Conservation (phyloP, 2,329 filamentous ascomycete genomes). For the Penicillium occitanis region DNA sequence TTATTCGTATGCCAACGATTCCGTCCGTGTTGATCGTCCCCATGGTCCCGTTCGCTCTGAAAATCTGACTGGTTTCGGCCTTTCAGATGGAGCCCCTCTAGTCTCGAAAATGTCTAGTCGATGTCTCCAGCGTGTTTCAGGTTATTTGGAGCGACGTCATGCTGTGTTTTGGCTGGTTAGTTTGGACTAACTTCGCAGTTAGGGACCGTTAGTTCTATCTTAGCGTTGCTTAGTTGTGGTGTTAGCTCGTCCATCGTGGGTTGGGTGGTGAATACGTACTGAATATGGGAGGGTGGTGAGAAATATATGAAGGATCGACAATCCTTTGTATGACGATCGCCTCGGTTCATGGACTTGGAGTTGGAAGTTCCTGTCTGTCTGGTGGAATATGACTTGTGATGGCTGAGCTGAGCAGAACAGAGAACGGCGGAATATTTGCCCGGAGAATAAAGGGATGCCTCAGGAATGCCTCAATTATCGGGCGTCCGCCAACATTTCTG, state of each 20-base stretch:
- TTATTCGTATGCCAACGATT: not conserved
- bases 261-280: no score
- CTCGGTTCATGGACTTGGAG: not conserved
- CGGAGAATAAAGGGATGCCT: not conserved
- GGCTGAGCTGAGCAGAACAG: not conserved
- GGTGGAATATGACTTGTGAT: not conserved
- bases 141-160: slow-evolving; percentile 9
- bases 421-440: not conserved
- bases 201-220: not conserved
- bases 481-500: not conserved
- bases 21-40: slow-evolving; percentile 2
- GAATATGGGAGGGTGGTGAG: not conserved
- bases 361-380: not conserved
- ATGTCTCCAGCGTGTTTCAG: slow-evolving; percentile 15
- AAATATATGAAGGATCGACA: not conserved
- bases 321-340: not conserved
- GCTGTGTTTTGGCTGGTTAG: not conserved
- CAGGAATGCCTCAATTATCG: not conserved
- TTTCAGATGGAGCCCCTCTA: not conserved
- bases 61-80: not conserved
- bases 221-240: not conserved
- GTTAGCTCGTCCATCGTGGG: not conserved
- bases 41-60: not conserved
- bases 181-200: not conserved
- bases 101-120: not conserved